These are phyloP conservation scores for Colletotrichum somersetense DNA, from an alignment of 2,329 filamentous ascomycete genomes.

Conservation along the genomic window DNA sequence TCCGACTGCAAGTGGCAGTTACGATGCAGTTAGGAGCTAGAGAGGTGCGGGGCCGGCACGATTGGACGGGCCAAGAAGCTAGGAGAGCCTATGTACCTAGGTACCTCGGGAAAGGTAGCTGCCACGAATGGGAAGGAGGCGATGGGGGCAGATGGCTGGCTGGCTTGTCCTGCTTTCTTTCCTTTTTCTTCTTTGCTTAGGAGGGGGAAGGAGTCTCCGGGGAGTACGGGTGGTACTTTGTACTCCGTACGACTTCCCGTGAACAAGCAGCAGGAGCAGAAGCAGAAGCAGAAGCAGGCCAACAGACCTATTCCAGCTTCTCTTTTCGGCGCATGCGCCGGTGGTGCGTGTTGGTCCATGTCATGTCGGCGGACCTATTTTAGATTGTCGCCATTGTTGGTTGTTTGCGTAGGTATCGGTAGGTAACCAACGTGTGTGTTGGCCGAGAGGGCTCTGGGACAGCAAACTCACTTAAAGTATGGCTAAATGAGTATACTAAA, in stretches of 20 bases:
- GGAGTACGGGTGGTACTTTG: not conserved
- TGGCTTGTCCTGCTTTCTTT: not conserved
- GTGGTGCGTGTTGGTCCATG: no score
- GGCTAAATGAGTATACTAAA: not conserved
- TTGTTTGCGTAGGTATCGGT: not conserved
- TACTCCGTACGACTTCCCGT: no score
- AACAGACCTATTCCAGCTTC: no score
- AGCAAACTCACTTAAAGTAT: not conserved
- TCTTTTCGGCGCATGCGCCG: no score
- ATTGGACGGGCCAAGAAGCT: not conserved
- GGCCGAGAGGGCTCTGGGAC: not conserved
- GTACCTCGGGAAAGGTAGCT: not conserved
- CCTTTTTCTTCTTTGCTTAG: not conserved
- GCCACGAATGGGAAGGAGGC: no score
- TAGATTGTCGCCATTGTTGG: not conserved
- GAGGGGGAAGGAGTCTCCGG: not conserved
- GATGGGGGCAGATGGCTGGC: not conserved
- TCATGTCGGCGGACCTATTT: conserved; percentile 20
- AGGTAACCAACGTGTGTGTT: no score
- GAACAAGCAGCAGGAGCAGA: no score
- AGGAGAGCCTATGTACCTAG: not conserved
- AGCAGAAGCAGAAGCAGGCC: no score
- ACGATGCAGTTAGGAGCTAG: conserved; percentile 10
- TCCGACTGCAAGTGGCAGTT: conserved; percentile 9
- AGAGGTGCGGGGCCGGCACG: not conserved